phyloP scores from a whole-genome alignment of 2,329 filamentous ascomycete genomes.

The Emmonsiellopsis sp. region DNA sequence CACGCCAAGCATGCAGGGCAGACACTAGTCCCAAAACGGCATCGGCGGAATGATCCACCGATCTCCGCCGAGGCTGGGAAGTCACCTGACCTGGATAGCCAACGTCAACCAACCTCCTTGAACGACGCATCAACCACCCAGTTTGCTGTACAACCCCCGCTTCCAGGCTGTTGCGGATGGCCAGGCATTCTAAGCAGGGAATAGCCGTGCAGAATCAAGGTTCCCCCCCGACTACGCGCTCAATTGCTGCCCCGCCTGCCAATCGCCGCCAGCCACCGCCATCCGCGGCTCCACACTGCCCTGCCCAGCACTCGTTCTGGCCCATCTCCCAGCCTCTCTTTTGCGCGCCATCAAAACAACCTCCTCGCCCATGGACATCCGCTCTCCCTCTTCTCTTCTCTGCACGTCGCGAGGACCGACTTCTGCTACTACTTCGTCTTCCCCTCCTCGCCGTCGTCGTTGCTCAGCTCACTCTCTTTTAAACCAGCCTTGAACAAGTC shows the following conservation, averaged over 20 bases:
- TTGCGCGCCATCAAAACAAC: neutral
- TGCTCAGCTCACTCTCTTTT: neutral
- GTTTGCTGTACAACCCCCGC: no score
- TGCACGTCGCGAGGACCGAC: neutral
- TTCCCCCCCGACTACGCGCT: no score
- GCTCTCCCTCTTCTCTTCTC: neutral
- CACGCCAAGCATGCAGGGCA: neutral
- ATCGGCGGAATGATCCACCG: neutral
- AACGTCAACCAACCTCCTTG: neutral
- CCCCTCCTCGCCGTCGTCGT: neutral
- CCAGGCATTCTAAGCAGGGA: no score
- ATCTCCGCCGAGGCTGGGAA: neutral
- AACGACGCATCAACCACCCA: neutral
- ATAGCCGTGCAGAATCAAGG: no score
- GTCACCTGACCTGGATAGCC: neutral
- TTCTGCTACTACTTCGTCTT: neutral
- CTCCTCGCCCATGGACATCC: neutral
- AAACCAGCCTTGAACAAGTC: neutral
- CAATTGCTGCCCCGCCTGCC: neutral
- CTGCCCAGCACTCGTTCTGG: neutral
- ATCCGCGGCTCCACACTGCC: neutral
- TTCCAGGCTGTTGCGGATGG: no score
- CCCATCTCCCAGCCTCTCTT: neutral
- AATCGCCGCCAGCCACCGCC: neutral
- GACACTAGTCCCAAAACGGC: neutral